Base-by-base conservation (phyloP, 1,284 basidiomycete genomes). In the Ustilago lituana region DNA sequence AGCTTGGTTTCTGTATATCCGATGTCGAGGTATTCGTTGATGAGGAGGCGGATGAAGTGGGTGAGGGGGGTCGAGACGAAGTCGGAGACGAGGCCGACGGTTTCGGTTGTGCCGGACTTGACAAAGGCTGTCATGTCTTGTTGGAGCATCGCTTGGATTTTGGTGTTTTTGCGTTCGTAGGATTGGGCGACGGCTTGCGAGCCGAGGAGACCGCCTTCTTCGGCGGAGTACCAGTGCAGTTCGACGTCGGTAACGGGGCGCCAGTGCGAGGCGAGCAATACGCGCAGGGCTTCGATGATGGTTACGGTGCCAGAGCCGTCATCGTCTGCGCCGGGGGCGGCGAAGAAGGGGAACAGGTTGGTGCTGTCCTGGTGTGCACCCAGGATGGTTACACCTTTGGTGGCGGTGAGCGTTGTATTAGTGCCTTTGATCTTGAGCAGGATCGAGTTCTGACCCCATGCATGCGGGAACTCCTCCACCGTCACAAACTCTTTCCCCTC, bases 141-240 rank as follows among this genome's bases (percentile, higher is more conserved):
- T 39, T 81, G 78, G 73, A 92, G 89, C 93, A 96, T 96, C 37
- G 90, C 93, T 14, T 73, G 59, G 57, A 97, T 91, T 70, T 90
- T 87, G 44, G 86, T 85, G 8, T 84, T 84, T 54, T 85, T 84
- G 20, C 84, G 82, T 73, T 88, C 88, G 81, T 98, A 98, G 51
- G 87, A 85, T 73, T 87, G 85, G 27, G 93, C 94, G 41, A 98
- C 88, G 10, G 92, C 94, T 82, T 96, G 93, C 37, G 91, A 93
- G 36, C 95, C 95, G 52, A 98, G 89, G 29, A 98, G 87, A n/a
- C 95, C 95, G 39, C 90, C 83, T 85, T 96, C 93, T 79, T 96
- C 93, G 43, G 93, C 94, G 49, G 91, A 91, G 82, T 93, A 98
- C 90, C 91, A 98, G 82, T 96, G 94, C 83, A 97, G 95, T 82